Evolutionary conservation across 2,329 filamentous ascomycete genomes (phyloP).

Genomic region (Clarireedia sp.): DNA sequence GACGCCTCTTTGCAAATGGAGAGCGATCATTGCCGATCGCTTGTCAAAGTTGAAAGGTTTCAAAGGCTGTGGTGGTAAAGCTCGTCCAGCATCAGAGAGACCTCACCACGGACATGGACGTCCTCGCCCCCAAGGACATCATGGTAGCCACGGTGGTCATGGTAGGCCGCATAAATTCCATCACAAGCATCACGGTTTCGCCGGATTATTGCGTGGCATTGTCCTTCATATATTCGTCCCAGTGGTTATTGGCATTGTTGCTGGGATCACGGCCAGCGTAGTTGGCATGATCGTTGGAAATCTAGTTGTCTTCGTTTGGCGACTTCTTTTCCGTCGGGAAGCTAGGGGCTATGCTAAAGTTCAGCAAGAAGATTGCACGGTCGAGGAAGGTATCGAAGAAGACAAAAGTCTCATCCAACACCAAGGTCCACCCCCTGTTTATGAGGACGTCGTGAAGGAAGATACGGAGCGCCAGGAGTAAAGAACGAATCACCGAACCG

Average conservation of each 20-base stretch:
- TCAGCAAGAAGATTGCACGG: constrained; percentile 17
- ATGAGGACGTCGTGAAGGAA: constrained; percentile 20
- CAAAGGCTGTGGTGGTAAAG: constrained; percentile 22
- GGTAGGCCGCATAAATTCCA: constrained; percentile 27
- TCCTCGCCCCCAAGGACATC: constrained; percentile 21
- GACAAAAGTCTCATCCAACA: constrained; percentile 20
- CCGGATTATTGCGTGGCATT: constrained; percentile 45
- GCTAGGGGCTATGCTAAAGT: constrained; percentile 17
- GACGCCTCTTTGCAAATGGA: constrained; percentile 48
- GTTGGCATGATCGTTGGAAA: constrained; percentile 60
- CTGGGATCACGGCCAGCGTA: constrained; percentile 59
- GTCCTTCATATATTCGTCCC: constrained; percentile 58
- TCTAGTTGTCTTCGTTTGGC: constrained; percentile 51
- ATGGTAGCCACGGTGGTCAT: constrained; percentile 18
- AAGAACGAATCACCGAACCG: not conserved
- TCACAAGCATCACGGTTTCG: constrained; percentile 34
- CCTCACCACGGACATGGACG: constrained; percentile 9
- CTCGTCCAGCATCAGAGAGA: constrained; percentile 15
- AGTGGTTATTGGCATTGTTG: constrained; percentile 58
- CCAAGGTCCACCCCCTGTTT: constrained; percentile 26
- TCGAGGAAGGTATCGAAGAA: constrained; percentile 19
- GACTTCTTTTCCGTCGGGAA: constrained; percentile 43
- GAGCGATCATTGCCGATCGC: constrained; percentile 40
- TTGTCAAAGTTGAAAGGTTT: constrained; percentile 36
- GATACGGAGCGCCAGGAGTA: constrained; percentile 12